Percentiles rank a stretch among this genome's conserved stretches.
phyloP scores from a whole-genome alignment of 2,329 filamentous ascomycete genomes.

The Pezicula radicicola region DNA sequence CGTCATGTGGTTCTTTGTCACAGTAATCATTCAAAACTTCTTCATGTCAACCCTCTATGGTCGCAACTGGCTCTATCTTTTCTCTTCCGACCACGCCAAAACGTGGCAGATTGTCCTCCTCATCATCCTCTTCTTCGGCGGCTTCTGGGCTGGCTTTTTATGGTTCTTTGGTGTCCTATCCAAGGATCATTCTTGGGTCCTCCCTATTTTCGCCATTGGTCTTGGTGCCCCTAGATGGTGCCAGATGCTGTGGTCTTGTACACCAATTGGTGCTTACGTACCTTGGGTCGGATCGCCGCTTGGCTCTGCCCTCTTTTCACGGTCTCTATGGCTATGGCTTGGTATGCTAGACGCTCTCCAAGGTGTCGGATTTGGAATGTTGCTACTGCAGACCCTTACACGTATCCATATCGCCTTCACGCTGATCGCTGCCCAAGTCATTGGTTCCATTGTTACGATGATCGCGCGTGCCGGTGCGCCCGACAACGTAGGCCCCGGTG shows the following conservation, averaged over 20 bases:
- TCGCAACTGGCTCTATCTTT: conserved; percentile 57
- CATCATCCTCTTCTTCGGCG: conserved; percentile 50
- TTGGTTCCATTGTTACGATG: conserved; percentile 61
- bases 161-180: conserved; percentile 50
- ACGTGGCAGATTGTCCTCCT: conserved; percentile 58
- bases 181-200: conserved; percentile 62
- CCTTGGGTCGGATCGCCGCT: conserved; percentile 58
- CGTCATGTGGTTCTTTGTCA: conserved; percentile 64
- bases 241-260: conserved; percentile 65
- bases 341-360: conserved; percentile 63
- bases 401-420: conserved; percentile 63
- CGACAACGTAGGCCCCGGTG: conserved; percentile 57
- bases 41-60: conserved; percentile 65
- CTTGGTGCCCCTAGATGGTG: conserved; percentile 64
- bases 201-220: conserved; percentile 65
- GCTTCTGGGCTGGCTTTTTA: conserved; percentile 53
- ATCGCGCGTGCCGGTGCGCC: conserved; percentile 57
- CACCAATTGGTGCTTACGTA: conserved; percentile 56
- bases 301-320: conserved; percentile 51
- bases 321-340: conserved; percentile 64
- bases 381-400: conserved; percentile 62
- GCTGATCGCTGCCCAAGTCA: conserved; percentile 56
- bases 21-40: conserved; percentile 64
- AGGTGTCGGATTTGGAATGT: conserved; percentile 66
- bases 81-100: conserved; percentile 36